Base-by-base conservation (phyloP, 768 basidiomycete genomes). In the Lyophyllum shimeji region DNA sequence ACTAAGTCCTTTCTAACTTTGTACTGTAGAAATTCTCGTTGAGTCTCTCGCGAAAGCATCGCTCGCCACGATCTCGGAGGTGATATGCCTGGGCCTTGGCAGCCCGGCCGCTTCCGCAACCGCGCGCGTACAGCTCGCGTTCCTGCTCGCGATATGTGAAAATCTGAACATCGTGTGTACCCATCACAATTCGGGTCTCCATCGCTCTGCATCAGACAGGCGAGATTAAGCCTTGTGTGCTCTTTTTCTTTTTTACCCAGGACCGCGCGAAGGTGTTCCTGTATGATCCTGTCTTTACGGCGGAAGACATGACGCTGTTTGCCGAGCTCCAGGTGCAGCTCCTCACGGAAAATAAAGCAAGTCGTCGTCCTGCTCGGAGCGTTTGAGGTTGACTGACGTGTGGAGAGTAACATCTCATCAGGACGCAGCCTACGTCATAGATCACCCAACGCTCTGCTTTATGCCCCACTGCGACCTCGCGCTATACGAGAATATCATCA, bases 381-480 rank as follows among this genome's bases (percentile, higher is more conserved):
- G 7, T 12, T 8, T 21, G 50, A 8, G 21, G 48, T 27, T 49
- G 42, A 54, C 49, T 54, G 43, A 52, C 46, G 25, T 55, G 25
- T 39, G 12, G 40, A n/a, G 15, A 13, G 31, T n/a, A n/a, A n/a
- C n/a, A n/a, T n/a, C n/a, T 46, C 33, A 29, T 25, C 60, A 76
- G 78, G 67, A 71, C 48, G 72, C 66, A 40, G 62, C 59, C 39
- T 71, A 77, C 61, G 54, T 65, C 25, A 55, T 77, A 31, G 56
- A 67, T 29, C 64, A 53, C 20, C 82, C 84, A 59, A 89, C 87
- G 46, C 74, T 92, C 52, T 73, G 85, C 52, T 90, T 82, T 71
- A 89, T 90, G 87, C 89, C 88, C 20, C 89, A 91, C 68, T 90
- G 90, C 66, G 87, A 89, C 64, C 65, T 87, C 68, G 78, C 77